Conservation (phyloP, 768 basidiomycete genomes). For the Psilocybe sp. region DNA sequence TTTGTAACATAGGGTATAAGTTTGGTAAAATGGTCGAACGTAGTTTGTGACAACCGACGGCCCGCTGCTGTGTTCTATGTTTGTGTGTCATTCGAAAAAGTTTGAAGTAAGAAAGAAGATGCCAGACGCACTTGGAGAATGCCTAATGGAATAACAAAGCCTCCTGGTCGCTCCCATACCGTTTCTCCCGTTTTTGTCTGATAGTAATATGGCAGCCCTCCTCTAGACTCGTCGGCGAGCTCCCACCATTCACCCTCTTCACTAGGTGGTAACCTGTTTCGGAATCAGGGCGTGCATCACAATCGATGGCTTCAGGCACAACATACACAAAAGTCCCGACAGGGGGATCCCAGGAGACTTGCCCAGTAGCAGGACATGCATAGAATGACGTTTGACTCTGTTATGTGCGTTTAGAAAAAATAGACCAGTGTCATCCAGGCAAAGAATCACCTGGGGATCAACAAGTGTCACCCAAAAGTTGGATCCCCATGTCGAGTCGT, state of each 20-base stretch:
- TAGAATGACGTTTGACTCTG: slow-evolving; percentile 74
- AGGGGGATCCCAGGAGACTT: slow-evolving; percentile 93
- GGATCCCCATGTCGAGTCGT: slow-evolving; percentile 72
- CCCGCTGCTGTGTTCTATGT: slow-evolving; percentile 63
- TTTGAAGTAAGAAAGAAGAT: background rate
- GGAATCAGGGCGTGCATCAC: slow-evolving; percentile 17
- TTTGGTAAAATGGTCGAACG: slow-evolving; percentile 41
- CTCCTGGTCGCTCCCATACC: slow-evolving; percentile 87
- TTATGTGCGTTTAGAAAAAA: background rate
- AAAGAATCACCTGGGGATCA: slow-evolving; percentile 75
- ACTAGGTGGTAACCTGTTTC: slow-evolving; percentile 70
- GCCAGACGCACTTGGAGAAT: slow-evolving; percentile 67
- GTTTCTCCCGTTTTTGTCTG: slow-evolving; percentile 91
- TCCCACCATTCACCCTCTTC: slow-evolving; percentile 97
- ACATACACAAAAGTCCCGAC: slow-evolving; percentile 84
- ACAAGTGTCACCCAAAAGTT: slow-evolving; percentile 94
- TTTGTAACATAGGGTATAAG: slow-evolving; percentile 26
- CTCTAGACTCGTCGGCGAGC: slow-evolving; percentile 77
- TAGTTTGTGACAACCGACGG: slow-evolving; percentile 62
- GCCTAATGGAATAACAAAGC: slow-evolving; percentile 88
- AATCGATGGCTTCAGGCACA: slow-evolving; percentile 2
- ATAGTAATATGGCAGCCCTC: slow-evolving; percentile 89
- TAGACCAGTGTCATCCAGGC: slow-evolving; percentile 3
- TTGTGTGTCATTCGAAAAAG: too few species aligned
- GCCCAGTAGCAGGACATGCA: slow-evolving; percentile 89